Evolutionary conservation across 164 flowering plant genomes (phyloP).

Genomic region (Vitis labrusca): DNA sequence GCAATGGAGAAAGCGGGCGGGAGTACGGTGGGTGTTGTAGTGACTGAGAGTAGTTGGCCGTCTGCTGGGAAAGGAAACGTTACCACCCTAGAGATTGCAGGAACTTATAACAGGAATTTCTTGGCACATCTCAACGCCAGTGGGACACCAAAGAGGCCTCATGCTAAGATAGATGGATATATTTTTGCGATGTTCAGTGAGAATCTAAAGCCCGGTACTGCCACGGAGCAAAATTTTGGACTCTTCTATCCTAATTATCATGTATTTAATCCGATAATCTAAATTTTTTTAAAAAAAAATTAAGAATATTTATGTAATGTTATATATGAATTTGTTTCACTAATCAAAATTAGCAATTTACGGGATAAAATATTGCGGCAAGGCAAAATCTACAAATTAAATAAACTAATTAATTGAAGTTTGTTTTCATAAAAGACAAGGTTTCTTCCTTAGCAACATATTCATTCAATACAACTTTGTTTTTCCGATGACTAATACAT

Average conservation of each 20-base stretch:
- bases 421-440: too few species aligned
- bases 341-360: too few species aligned
- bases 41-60: conserved; percentile 39
- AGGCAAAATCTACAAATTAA: too few species aligned
- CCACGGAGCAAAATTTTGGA: conserved; percentile 24
- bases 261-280: not conserved
- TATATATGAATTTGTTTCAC: fast-evolving
- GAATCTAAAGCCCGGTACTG: conserved; percentile 18
- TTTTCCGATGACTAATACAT: too few species aligned
- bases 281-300: too few species aligned
- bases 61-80: conserved; percentile 20
- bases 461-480: too few species aligned
- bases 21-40: conserved; percentile 8
- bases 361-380: too few species aligned
- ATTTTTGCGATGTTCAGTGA: conserved; percentile 30
- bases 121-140: not conserved
- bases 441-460: too few species aligned
- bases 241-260: conserved; percentile 1
- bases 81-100: conserved; percentile 21
- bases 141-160: conserved; percentile 29
- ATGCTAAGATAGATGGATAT: conserved; percentile 1
- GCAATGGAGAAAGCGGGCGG: conserved; percentile 29
- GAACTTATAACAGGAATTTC: conserved; percentile 23
- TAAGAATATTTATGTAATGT: too few species aligned
- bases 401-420: too few species aligned